Percentiles rank a stretch among this genome's conserved stretches.
Evolutionary conservation across 345 rosid genomes (phyloP).

Genomic region (Citrus inodora): DNA sequence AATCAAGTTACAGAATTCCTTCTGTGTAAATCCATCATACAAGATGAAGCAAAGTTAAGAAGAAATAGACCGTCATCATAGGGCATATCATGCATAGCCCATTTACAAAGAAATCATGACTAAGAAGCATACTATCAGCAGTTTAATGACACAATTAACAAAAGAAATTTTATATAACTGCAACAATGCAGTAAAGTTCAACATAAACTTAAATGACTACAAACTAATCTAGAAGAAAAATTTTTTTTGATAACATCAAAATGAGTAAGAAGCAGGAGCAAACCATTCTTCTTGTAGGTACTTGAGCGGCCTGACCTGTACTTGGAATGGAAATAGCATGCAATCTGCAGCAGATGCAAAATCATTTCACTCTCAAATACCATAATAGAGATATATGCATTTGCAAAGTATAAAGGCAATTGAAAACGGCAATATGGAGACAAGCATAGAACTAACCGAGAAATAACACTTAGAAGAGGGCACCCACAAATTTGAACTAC

Average conservation of each 20-base stretch:
- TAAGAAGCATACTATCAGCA: neutral
- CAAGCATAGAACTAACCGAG: slow-evolving; percentile 51
- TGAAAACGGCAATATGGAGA: neutral
- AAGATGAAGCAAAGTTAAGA: neutral
- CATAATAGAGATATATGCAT: neutral
- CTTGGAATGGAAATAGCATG: slow-evolving; percentile 74
- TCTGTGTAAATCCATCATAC: neutral
- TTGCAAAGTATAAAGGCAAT: neutral
- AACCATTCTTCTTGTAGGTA: slow-evolving; percentile 74
- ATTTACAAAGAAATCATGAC: neutral
- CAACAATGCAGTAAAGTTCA: neutral
- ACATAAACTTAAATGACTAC: neutral
- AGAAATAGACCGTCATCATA: neutral
- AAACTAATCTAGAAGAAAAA: neutral
- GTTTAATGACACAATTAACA: neutral
- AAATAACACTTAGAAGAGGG: slow-evolving; percentile 86
- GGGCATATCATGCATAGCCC: neutral
- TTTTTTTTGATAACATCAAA: neutral
- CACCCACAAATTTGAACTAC: slow-evolving; percentile 96
- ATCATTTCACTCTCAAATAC: neutral
- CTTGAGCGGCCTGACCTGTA: slow-evolving; percentile 70
- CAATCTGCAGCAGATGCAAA: slow-evolving; percentile 35
- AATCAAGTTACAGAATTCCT: neutral
- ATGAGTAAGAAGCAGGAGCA: slow-evolving; percentile 14
- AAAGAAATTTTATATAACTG: neutral